Conservation (phyloP, 495 filamentous ascomycete species). For the Letharia columbiana region DNA sequence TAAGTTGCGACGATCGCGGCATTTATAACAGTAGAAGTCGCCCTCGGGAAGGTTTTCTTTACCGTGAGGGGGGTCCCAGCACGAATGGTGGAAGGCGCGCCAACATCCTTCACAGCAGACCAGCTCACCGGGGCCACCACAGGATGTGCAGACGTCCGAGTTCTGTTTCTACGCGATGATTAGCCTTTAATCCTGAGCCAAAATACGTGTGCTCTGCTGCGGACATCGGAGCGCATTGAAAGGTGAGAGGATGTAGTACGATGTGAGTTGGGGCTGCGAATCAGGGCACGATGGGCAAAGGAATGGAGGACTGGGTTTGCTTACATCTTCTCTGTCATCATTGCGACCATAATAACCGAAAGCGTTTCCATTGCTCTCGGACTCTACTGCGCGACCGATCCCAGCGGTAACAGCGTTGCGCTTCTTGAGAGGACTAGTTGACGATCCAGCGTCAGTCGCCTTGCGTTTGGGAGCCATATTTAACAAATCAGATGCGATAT, state of each 20-base stretch:
- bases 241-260: neutral
- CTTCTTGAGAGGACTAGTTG: slow-evolving; percentile 34
- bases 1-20: slow-evolving; percentile 37
- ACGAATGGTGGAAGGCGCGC: slow-evolving; percentile 78
- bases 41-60: slow-evolving; percentile 54
- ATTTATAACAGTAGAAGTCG: slow-evolving; percentile 79
- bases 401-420: slow-evolving; percentile 32
- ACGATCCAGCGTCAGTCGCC: slow-evolving; percentile 10
- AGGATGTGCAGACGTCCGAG: slow-evolving; percentile 78
- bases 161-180: slow-evolving; percentile 48
- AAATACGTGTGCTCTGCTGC: neutral
- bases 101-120: slow-evolving; percentile 89
- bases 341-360: slow-evolving; percentile 17
- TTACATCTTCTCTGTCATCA: slow-evolving; percentile 36
- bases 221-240: neutral
- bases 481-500: neutral
- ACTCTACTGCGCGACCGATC: slow-evolving; percentile 30
- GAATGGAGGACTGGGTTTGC: slow-evolving; percentile 22
- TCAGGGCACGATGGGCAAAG: neutral
- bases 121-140: slow-evolving; percentile 70
- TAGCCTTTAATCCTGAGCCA: slow-evolving; percentile 5
- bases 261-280: neutral
- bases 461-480: slow-evolving; percentile 7
- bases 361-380: slow-evolving; percentile 31
- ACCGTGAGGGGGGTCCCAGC: slow-evolving; percentile 69